Base-by-base conservation (phyloP, 331 rosid genomes). In the Acacia pycnantha region DNA sequence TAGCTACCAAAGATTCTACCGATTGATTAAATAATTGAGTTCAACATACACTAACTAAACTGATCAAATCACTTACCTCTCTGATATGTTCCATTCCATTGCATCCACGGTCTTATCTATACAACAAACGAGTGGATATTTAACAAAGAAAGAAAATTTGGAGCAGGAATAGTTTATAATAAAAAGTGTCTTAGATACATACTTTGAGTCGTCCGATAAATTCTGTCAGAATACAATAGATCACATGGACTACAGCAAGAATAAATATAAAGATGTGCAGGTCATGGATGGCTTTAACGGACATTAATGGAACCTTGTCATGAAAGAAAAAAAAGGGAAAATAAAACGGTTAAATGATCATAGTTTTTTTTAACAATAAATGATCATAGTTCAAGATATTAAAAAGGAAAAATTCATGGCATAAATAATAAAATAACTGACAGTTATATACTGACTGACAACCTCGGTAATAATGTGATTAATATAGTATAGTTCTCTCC, bases 261-360 rank as follows among this genome's bases (percentile, higher is more conserved):
- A 88, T 89, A 77, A 90, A 90, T 71, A 92, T 90, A 81, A 92
- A 92, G 83, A 86, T 88, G 77, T 90, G 92, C 1, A 92, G 81
- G 37, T 92, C 92, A 76, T 92, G 93, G 62, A 92, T 54, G 8
- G 93, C 97, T 58, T 90, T 92, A 14, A 58, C 22, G 33, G 94
- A 82, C 43, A 92, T 62, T 13, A 92, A 77, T 47, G 97, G 91
- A 11, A 89, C 92, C 89, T 89, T 90, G 37, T 85, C 68, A 94
- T 90, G 87, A 66, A 85, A 78, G 58, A 12, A 70, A 81, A 70
- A 70, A 10, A 69, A 40, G 6, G 6, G 24, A 67, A 35, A 35
- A 35, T 35, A 5, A 35, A 35, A 35, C 40, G 19, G 54, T 35
- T 10, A 43, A 13, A 11, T 43, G 56, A 70, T 13, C 50, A 44